phyloP scores from a whole-genome alignment of 2,329 filamentous ascomycete genomes.

The Monosporascus sp. region DNA sequence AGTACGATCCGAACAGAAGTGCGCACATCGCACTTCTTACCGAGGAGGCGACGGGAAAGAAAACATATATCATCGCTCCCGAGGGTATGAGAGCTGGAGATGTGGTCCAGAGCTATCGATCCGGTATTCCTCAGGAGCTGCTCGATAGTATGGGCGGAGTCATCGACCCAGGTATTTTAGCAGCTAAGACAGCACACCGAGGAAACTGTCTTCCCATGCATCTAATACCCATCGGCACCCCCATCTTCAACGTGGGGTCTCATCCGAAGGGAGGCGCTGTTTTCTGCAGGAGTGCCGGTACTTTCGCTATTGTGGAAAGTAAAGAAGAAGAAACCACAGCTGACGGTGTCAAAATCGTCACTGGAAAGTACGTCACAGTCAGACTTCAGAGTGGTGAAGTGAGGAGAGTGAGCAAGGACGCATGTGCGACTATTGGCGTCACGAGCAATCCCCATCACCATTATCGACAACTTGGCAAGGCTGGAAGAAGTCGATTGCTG shows the following conservation, averaged over 20 bases:
- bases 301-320: conserved; percentile 79
- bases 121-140: conserved; percentile 81
- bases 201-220: conserved; percentile 94
- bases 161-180: conserved; percentile 91
- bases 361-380: conserved; percentile 74
- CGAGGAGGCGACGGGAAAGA: conserved; percentile 64
- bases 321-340: conserved; percentile 73
- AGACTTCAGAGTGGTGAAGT: conserved; percentile 90
- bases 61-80: conserved; percentile 91
- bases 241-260: conserved; percentile 85
- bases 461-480: conserved; percentile 88
- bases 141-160: conserved; percentile 88
- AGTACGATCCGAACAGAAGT: conserved; percentile 90
- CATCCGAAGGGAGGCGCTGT: conserved; percentile 69
- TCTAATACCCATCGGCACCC: conserved; percentile 92
- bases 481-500: conserved; percentile 86
- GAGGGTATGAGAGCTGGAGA: conserved; percentile 92
- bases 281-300: conserved; percentile 92
- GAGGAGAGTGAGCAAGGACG: conserved; percentile 81
- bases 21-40: conserved; percentile 88
- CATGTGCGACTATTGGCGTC: conserved; percentile 89
- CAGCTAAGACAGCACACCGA: conserved; percentile 86
- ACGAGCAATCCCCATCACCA: conserved; percentile 92
- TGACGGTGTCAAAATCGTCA: conserved; percentile 55
- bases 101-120: conserved; percentile 82